Evolutionary conservation across 495 filamentous ascomycete species (phyloP), one percentile per base, ranked within the genome.

Genomic region (Echria macrotheca): DNA sequence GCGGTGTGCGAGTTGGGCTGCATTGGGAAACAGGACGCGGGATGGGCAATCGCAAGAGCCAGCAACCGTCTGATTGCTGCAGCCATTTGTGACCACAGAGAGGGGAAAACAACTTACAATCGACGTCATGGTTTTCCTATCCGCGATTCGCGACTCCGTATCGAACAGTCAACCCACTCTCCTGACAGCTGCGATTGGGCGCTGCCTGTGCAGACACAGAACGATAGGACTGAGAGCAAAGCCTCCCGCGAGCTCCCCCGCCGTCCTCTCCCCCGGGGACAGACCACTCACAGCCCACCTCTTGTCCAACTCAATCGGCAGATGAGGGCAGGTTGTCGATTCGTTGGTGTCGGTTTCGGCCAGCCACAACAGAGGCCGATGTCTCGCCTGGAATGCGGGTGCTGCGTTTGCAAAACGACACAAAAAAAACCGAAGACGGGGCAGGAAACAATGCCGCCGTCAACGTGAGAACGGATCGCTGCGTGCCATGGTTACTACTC

Each of bases 91-190:
- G 23, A 32, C 14, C 42, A 44, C 39, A 41, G 50, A 45, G 33
- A 15, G 43, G 32, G 35, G 48, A 29, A 15, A 29, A 37, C 51
- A 44, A 52, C 69, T 69, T 54, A 72, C 69, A 64, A 72, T 72
- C 55, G 68, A 72, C 63, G 69, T 69, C 69, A 72, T 72, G 65
- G 37, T 33, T 53, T 42, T 53, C 48, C 55, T 51, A 53, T 53
- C 49, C 32, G 43, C 17, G 22, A 40, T 15, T 26, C 28, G 37
- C 25, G 28, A 53, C 37, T 15, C 1, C 21, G 32, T 41, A 41
- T 6, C 17, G 46, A 24, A 32, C 47, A 42, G 24, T 19, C 26
- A 21, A 33, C 12, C 11, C 8, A 4, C 39, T 12, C n/a, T 42
- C 39, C 26, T n/a, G n/a, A n/a, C n/a, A n/a, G n/a, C n/a, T n/a